Evolutionary conservation across 2,329 filamentous ascomycete species (phyloP).

Genomic region (Rutstroemia sp.): DNA sequence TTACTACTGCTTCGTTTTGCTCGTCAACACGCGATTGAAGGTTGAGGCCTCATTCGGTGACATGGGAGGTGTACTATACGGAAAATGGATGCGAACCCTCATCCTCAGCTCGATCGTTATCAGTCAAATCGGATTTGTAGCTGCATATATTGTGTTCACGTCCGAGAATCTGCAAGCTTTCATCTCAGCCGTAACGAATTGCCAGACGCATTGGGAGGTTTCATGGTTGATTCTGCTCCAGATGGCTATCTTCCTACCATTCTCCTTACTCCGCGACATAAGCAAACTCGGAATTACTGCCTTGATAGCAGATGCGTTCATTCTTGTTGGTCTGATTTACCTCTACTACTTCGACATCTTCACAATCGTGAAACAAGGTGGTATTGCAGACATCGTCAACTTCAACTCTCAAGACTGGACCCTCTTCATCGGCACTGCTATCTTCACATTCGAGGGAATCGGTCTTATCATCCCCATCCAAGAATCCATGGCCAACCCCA

Average conservation of each 20-base stretch:
- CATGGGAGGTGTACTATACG: slow-evolving; percentile 87
- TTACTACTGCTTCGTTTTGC: slow-evolving; percentile 95
- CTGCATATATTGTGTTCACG: slow-evolving; percentile 94
- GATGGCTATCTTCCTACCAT: slow-evolving; percentile 88
- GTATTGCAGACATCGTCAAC: slow-evolving; percentile 75
- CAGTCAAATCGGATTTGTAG: slow-evolving; percentile 90
- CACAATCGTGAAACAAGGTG: slow-evolving; percentile 66
- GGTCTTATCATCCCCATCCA: slow-evolving; percentile 97
- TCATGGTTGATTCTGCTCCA: slow-evolving; percentile 90
- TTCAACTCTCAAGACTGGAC: slow-evolving; percentile 95
- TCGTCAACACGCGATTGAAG: slow-evolving; percentile 78
- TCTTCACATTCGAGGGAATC: slow-evolving; percentile 98
- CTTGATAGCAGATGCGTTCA: slow-evolving; percentile 88
- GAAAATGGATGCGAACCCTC: slow-evolving; percentile 78
- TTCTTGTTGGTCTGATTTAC: slow-evolving; percentile 84
- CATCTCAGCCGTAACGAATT: slow-evolving; percentile 83
- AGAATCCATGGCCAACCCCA: slow-evolving; percentile 87
- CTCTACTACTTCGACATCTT: slow-evolving; percentile 92
- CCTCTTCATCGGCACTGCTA: slow-evolving; percentile 95
- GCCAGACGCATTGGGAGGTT: slow-evolving; percentile 77
- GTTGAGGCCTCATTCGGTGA: slow-evolving; percentile 96
- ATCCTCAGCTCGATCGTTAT: slow-evolving; percentile 91
- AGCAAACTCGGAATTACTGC: slow-evolving; percentile 95
- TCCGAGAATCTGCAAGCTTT: slow-evolving; percentile 94
- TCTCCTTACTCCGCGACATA: slow-evolving; percentile 92